These are phyloP conservation scores for Bimuria novae-zelandiae DNA, from an alignment of 2,329 filamentous ascomycete species.

Conservation along the genomic window DNA sequence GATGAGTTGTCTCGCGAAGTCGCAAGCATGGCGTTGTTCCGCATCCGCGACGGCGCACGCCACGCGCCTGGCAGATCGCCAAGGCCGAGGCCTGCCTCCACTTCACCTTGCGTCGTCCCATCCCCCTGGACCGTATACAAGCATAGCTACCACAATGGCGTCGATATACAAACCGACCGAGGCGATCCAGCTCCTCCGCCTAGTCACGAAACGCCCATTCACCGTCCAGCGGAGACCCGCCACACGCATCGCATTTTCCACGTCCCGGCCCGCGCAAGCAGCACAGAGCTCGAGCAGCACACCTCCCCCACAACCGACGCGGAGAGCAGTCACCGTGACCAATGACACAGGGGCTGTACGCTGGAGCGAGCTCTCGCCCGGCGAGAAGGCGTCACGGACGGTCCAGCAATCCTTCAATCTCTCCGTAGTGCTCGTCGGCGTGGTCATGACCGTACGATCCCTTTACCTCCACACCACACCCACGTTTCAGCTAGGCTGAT, in stretches of 20 bases:
- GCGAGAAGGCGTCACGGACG: conserved; percentile 81
- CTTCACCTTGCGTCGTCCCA: background rate
- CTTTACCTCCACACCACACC: background rate
- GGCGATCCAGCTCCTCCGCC: conserved; percentile 36
- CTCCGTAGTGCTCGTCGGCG: conserved; percentile 72
- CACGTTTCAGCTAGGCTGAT: background rate
- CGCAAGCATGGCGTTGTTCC: conserved; percentile 12
- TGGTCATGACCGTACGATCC: conserved; percentile 71
- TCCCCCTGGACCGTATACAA: background rate
- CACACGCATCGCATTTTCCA: conserved; percentile 28
- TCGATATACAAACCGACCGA: conserved; percentile 37
- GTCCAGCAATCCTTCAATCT: conserved; percentile 93
- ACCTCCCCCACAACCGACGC: conserved; percentile 52
- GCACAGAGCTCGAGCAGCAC: conserved; percentile 32
- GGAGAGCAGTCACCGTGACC: conserved; percentile 77
- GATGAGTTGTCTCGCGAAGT: conserved; percentile 28
- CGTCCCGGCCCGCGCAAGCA: conserved; percentile 28
- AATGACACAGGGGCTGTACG: conserved; percentile 83
- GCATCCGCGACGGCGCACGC: conserved; percentile 15
- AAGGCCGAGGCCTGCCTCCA: conserved; percentile 6
- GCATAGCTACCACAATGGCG: conserved; percentile 26
- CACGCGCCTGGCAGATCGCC: conserved; percentile 18
- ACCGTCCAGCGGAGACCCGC: conserved; percentile 24
- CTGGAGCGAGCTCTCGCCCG: conserved; percentile 75
- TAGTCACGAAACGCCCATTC: conserved; percentile 18